Evolutionary conservation across 768 basidiomycete genomes (phyloP), one percentile per base, ranked within the genome.

Genomic region (Boletellus ananas): DNA sequence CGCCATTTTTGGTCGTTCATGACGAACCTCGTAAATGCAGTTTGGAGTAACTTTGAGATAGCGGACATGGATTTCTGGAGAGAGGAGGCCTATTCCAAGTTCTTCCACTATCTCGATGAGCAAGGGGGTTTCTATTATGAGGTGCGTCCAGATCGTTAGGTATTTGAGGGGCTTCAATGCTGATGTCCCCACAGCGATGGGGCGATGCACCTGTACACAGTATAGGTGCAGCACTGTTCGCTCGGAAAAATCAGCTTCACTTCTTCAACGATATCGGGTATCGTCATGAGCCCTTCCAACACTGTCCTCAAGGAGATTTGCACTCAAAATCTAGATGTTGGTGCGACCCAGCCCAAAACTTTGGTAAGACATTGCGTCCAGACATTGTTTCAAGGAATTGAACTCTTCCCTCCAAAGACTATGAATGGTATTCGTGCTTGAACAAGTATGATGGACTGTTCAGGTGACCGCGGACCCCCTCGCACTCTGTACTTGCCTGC

Each of bases 101-200:
- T 86, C 72, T 95, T 95, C 59, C 80, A 90, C 25, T 79, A 80
- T 64, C 77, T 95, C 31, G 94, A 95, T 57, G 69, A 76, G 2
- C 79, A 81, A 41, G 93, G 93, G 34, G 93, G 93, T 5, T 93
- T 94, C 69, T 94, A 94, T 71, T 94, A 93, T 60, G 91, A 93
- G 82, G 87, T 86, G 25, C 10, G 72, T 63, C 29, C 11, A 13
- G 21, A 45, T 55, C 6, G 34, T 43, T 27, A 49, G 12, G 34
- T n/a, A 29, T 7, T 37, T 17, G 20, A n/a, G 20, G 34, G 34
- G 35, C 6, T 49, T 34, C 11, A 17, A 43, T 40, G 18, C 39
- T 46, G 16, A 31, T 21, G 23, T 23, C 17, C 31, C 25, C 6
- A 29, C 45, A 87, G 79, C 76, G 85, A 35, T 87, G 87, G 88